Evolutionary conservation across 176 grass and related monocot species (phyloP), one percentile per base, ranked within the genome.

Genomic region (Hyparrhenia diplandra): DNA sequence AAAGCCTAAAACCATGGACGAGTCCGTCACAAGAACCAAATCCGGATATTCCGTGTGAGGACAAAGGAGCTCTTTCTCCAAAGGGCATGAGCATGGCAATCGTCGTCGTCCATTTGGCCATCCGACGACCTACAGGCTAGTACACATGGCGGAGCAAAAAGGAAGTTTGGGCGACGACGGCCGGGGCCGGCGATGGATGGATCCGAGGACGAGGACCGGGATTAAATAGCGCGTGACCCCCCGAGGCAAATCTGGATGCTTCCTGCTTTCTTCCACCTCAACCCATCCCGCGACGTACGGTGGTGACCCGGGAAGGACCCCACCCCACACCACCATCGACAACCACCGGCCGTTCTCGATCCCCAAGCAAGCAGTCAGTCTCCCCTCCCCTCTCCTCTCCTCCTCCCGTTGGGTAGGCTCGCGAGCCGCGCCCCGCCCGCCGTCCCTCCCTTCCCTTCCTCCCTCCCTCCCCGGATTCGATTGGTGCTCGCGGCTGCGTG

Each of bases 221-320:
- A 73, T 79, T 67, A 76, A 87, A 71, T 68, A 29, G 3, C 55
- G 21, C 88, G 88, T 78, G 83, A 42, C 40, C 45, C n/a, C n/a
- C 36, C 73, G 83, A 82, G 5, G 67, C 39, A 43, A 70, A 83
- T 79, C 86, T 71, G 83, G 88, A 86, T 61, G 88, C 87, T 89
- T 85, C 77, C 57, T 23, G n/a, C n/a, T 9, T 4, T 0, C 8
- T 55, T 55, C 52, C 52, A 55, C 52, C 52, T 55, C 87, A 80
- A 73, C 61, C 78, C 71, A 37, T 34, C 24, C 63, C 68, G 45
- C 45, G 30, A 24, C 55, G 41, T 11, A 24, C 55, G 76, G 59
- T 41, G 36, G 36, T 37, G 36, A 43, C 55, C 36, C 36, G 36
- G n/a, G n/a, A n/a, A 41, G 70, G 64, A 74, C 59, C 58, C 58